phyloP scores from a whole-genome alignment of 306 rosid genomes.

The Arachis stenosperma region DNA sequence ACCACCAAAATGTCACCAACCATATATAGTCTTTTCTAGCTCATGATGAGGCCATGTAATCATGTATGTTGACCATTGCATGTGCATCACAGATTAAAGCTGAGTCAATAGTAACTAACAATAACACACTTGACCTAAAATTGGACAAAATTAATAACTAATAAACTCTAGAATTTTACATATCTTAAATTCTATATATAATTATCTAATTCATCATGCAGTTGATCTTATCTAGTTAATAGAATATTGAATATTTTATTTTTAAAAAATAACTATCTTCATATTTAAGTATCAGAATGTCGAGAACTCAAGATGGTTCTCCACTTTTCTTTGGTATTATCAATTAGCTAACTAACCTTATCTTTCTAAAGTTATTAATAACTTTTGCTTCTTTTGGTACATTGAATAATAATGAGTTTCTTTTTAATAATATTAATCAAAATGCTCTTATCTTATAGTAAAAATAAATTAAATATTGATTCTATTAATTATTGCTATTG shows the following conservation, averaged over 20 bases:
- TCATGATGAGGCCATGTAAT: background rate
- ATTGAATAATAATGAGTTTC: background rate
- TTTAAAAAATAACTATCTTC: too few relatives aligned
- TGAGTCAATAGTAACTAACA: background rate
- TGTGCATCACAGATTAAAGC: background rate
- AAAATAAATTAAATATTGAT: too few relatives aligned
- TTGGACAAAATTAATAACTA: background rate
- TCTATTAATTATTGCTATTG: too few relatives aligned
- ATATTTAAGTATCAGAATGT: too few relatives aligned
- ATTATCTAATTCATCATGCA: background rate
- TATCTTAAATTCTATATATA: background rate
- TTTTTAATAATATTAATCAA: background rate
- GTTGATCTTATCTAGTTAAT: too few relatives aligned
- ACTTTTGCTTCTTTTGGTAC: background rate
- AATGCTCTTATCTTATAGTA: too few relatives aligned
- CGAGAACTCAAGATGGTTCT: background rate
- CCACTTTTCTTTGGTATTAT: constrained; percentile 13
- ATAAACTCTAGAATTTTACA: background rate
- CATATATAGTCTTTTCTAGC: background rate
- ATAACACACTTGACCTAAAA: background rate
- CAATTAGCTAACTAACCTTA: background rate
- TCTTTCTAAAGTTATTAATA: background rate
- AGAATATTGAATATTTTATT: background rate
- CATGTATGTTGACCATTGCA: background rate
- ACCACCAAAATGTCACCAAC: background rate